These are phyloP conservation scores for Populus pruinosa DNA, from an alignment of 345 rosid species.

Conservation along the genomic window DNA sequence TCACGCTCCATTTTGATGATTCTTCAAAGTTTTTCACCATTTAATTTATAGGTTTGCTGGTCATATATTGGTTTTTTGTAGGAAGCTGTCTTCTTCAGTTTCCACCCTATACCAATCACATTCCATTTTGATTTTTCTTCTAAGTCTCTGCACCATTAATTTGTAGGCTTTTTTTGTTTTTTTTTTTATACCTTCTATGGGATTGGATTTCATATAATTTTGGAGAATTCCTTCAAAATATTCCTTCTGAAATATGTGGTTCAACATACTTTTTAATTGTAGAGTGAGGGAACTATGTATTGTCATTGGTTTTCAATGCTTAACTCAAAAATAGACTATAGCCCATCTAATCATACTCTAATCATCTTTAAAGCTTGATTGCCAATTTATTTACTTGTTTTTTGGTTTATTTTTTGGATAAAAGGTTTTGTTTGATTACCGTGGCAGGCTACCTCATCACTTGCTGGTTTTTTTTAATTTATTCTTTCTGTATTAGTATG, in stretches of 20 bases:
- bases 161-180: not conserved
- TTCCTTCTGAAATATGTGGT: not conserved
- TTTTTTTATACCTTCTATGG: not conserved
- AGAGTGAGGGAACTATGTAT: not conserved
- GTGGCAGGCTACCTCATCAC: not conserved
- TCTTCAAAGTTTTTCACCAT: not conserved
- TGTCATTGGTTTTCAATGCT: not conserved
- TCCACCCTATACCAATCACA: not conserved
- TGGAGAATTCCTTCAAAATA: not conserved
- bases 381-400: not conserved
- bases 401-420: not conserved
- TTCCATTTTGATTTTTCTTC: not conserved
- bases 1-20: not conserved
- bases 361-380: not conserved
- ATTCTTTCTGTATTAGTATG: not conserved
- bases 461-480: not conserved
- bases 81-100: no score
- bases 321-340: not conserved
- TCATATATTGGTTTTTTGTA: not conserved
- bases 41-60: not conserved
- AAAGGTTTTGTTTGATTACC: not conserved
- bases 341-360: not conserved
- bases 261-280: not conserved
- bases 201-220: not conserved
- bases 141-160: not conserved